Percentiles rank a stretch among this genome's conserved stretches.
These are phyloP conservation scores for Ophiostoma populinum DNA, from an alignment of 2,329 filamentous ascomycete genomes.

Conservation along the genomic window DNA sequence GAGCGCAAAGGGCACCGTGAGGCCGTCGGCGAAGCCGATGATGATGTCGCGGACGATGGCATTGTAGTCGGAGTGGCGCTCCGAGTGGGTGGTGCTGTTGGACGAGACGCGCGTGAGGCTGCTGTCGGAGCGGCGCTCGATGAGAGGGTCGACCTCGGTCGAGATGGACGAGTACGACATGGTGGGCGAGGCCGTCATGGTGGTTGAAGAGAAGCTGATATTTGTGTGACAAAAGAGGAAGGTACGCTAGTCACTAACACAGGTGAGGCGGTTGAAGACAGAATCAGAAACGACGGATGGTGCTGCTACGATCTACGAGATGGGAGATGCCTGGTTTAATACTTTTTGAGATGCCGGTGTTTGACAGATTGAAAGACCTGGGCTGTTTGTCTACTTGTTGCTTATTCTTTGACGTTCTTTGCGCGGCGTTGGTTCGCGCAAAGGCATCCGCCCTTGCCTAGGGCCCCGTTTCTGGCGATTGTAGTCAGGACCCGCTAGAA, in stretches of 20 bases:
- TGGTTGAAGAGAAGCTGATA: background rate
- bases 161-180: conserved; percentile 6
- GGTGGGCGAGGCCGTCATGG: background rate
- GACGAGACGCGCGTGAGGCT: conserved; percentile 10
- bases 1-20: conserved; percentile 65
- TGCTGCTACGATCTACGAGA: background rate
- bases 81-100: conserved; percentile 6
- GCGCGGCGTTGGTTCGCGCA: too few species aligned
- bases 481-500: too few species aligned
- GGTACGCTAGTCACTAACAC: conserved; percentile 11
- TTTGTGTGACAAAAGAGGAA: conserved; percentile 8
- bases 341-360: too few species aligned
- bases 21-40: conserved; percentile 60
- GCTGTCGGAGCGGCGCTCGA: conserved; percentile 11
- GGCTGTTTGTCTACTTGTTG: too few species aligned
- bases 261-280: background rate
- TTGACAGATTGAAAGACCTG: too few species aligned
- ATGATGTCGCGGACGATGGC: conserved; percentile 45
- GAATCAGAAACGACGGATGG: background rate
- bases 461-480: too few species aligned
- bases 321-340: too few species aligned
- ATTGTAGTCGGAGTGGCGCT: conserved; percentile 20
- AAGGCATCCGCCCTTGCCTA: too few species aligned
- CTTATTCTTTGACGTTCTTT: too few species aligned
- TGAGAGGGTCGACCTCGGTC: conserved; percentile 10